Base-by-base conservation (phyloP, 257 asterid species). In the Paulownia fortunei region DNA sequence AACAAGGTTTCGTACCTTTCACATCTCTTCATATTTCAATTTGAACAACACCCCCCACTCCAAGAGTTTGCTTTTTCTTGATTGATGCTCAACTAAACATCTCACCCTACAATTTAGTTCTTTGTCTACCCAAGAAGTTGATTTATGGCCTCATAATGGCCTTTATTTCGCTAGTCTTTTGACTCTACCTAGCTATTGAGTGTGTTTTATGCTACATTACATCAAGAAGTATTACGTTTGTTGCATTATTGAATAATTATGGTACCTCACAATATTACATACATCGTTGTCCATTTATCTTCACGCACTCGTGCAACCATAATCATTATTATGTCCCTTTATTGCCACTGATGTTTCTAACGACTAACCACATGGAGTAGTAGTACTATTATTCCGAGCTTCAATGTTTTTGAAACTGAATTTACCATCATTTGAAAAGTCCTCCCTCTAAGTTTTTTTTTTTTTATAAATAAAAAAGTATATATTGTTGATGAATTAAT, bases 171-270 rank as follows among this genome's bases (percentile, higher is more conserved):
- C 59, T 26, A 44, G 7, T 63, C 26, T 56, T 79, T 7, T 65
- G 63, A 30, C 37, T 21, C 10, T 23, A 9, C 51, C 41, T 27
- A 52, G 47, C 32, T 70, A 47, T 23, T 9, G 41, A 42, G 56
- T 44, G 13, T 63, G 3, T 65, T 23, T 76, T 51, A 76, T 63
- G 26, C 49, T 39, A 49, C 55, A 51, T n/a, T 3, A 18, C 75
- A 24, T 19, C 8, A 21, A 13, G 10, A 13, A 56, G 23, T 23
- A 72, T 16, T 37, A 13, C 3, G 0, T 72, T 56, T 34, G 9
- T 55, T 46, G 55, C 68, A 80, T 80, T 74, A 80, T 74, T 74
- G 69, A 58, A 13, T 63, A 66, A 75, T 68, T 68, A 80, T 69
- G 58, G 46, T 51, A 12, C 24, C 58, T 56, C 52, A 3, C 62